phyloP scores from a whole-genome alignment of 768 basidiomycete species.

The Calocybe indica region DNA sequence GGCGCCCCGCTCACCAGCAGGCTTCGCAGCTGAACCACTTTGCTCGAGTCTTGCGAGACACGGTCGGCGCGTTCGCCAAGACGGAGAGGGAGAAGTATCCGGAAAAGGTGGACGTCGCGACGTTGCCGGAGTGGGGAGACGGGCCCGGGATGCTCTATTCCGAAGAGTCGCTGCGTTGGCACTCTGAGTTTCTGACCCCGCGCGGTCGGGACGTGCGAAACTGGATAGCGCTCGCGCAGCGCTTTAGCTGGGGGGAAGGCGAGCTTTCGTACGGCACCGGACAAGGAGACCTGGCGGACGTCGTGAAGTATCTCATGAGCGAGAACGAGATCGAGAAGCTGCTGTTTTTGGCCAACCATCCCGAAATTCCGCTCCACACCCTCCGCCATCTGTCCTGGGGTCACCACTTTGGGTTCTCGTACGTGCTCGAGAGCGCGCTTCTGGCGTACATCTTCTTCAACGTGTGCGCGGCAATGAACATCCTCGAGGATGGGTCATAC shows the following conservation, averaged over 20 bases:
- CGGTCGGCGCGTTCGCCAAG: slow-evolving; percentile 25
- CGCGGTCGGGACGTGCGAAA: slow-evolving; percentile 22
- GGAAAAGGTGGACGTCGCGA: slow-evolving; percentile 9
- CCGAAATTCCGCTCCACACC: slow-evolving; percentile 18
- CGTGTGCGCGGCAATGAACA: slow-evolving; percentile 20
- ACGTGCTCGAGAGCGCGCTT: slow-evolving; percentile 22
- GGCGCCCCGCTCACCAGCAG: slow-evolving; percentile 13
- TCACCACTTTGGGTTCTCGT: slow-evolving; percentile 26
- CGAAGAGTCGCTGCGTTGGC: slow-evolving; percentile 4
- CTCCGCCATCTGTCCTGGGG: slow-evolving; percentile 22
- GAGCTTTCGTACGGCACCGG: slow-evolving; percentile 11
- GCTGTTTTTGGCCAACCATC: slow-evolving; percentile 31
- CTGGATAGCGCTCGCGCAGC: slow-evolving; percentile 22
- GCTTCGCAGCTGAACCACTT: slow-evolving; percentile 26
- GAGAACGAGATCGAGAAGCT: slow-evolving; percentile 25
- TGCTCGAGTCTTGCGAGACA: slow-evolving; percentile 15
- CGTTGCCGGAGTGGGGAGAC: slow-evolving; percentile 25
- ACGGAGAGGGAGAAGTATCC: slow-evolving; percentile 31
- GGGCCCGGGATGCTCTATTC: slow-evolving; percentile 2
- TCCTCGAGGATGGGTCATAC: slow-evolving; percentile 21
- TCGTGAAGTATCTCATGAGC: slow-evolving; percentile 27
- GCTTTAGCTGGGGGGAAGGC: neutral
- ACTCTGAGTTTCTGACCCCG: slow-evolving; percentile 23
- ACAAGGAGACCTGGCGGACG: slow-evolving; percentile 24
- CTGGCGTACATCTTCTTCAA: slow-evolving; percentile 31